Evolutionary conservation across 2,329 filamentous ascomycete species (phyloP), one percentile per base, ranked within the genome.

Genomic region (Aureobasidium musti): DNA sequence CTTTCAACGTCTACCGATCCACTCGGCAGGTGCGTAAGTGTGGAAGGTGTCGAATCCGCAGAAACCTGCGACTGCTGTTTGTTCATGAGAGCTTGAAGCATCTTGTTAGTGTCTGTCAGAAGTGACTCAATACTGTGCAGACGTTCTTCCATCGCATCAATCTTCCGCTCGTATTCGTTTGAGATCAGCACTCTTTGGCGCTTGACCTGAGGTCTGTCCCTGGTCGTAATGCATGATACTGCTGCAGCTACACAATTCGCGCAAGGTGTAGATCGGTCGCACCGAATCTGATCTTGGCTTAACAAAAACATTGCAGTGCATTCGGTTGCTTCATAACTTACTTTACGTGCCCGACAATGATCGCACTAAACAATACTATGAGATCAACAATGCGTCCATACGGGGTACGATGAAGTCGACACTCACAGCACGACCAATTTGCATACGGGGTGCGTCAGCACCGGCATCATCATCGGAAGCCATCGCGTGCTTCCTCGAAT

Each of bases 111-210:
- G 8, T 54, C 52, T 17, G 33, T 26, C 4, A 54, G 21, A 11
- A 37, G 21, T 2, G 52, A 14, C n/a, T 54, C 52, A 5, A 54
- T 23, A 8, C 52, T 21, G 0, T 37, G 30, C n/a, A 54, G 52
- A 37, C 52, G 52, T 17, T 54, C 52, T 23, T 54, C 49, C 52
- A 54, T 54, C 7, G 33, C 11, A 54, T 54, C 52, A 23, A 54
- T 54, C n/a, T 54, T 54, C 4, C n/a, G 52, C 10, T 54, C 52
- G 3, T 54, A 54, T 39, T 54, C 8, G 5, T 23, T 17, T 8
- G 30, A 54, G n/a, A 54, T 54, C 19, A 54, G n/a, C 30, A 54
- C 52, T 23, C 52, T 54, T 11, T 54, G 52, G 2, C 52, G 30
- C 37, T 37, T 21, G 17, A 54, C n/a, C 13, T 54, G 52, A 1